Conservation (phyloP, 768 basidiomycete species). For the Xerocomus potaroensis region DNA sequence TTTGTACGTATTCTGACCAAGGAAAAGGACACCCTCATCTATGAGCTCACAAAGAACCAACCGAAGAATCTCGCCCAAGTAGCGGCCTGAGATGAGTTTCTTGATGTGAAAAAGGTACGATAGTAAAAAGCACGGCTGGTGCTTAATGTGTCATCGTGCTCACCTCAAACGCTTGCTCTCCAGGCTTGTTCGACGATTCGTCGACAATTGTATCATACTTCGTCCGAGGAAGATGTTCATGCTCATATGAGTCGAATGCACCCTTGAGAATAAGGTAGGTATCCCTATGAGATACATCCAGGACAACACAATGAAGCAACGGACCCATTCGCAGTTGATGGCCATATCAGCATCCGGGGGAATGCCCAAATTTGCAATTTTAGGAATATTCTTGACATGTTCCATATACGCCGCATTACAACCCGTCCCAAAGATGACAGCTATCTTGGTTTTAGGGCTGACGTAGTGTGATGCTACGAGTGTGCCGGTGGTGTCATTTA, state of each 20-base stretch:
- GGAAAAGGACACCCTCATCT: constrained; percentile 94
- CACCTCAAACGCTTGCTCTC: constrained; percentile 91
- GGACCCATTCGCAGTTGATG: constrained; percentile 97
- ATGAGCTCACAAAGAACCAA: constrained; percentile 93
- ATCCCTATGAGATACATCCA: background rate
- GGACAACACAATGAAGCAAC: constrained; percentile 12
- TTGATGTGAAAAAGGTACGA: constrained; percentile 19
- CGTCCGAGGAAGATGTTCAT: constrained; percentile 91
- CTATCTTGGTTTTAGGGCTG: constrained; percentile 85
- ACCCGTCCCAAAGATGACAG: constrained; percentile 96
- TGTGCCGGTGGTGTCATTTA: constrained; percentile 98
- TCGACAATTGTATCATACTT: constrained; percentile 94
- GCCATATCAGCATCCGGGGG: constrained; percentile 70
- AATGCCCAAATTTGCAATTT: constrained; percentile 74
- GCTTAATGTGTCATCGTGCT: constrained; percentile 6
- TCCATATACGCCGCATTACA: constrained; percentile 99
- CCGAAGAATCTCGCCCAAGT: constrained; percentile 95
- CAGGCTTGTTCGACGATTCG: constrained; percentile 92
- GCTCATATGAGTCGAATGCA: constrained; percentile 94
- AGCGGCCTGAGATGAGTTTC: constrained; percentile 96
- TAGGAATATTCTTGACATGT: constrained; percentile 76
- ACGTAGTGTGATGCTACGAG: constrained; percentile 97
- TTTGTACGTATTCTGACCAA: constrained; percentile 98
- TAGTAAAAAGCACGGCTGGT: background rate
- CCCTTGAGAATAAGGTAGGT: constrained; percentile 50